Conservation (phyloP, 805 yeast species). For the Cyberlindnera bimundalis region DNA sequence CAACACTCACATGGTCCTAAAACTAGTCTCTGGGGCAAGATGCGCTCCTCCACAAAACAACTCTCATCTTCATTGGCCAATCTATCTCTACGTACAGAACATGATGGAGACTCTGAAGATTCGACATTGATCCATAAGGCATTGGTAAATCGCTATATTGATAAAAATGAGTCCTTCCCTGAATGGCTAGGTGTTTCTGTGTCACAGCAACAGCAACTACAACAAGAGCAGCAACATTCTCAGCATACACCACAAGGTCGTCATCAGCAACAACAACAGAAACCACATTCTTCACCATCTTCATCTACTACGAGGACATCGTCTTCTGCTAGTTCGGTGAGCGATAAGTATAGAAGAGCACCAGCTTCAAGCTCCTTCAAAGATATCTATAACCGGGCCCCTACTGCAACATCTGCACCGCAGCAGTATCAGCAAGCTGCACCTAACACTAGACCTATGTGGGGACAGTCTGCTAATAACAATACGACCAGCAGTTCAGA, state of each 20-base stretch:
- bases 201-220: constrained; percentile 14
- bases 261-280: constrained; percentile 3
- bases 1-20: constrained; percentile 6
- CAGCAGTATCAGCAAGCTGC: constrained; percentile 7
- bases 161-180: constrained; percentile 19
- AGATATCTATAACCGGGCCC: constrained; percentile 16
- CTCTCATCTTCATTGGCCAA: constrained; percentile 22
- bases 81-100: constrained; percentile 26
- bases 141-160: constrained; percentile 19
- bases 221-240: constrained; percentile 7
- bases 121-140: constrained; percentile 28
- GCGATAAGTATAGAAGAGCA: constrained; percentile 12
- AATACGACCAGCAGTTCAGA: neutral
- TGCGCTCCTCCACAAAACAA: constrained; percentile 26
- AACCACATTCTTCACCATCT: constrained; percentile 5
- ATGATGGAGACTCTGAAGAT: constrained; percentile 27
- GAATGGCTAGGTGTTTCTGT: constrained; percentile 27
- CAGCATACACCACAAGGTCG: constrained; percentile 7
- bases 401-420: constrained; percentile 1
- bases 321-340: neutral
- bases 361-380: constrained; percentile 19
- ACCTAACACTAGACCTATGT: constrained; percentile 6
- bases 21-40: constrained; percentile 24
- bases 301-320: constrained; percentile 5
- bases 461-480: constrained; percentile 9